Base-by-base conservation (phyloP, 345 rosid species). In the Brassica carinata region DNA sequence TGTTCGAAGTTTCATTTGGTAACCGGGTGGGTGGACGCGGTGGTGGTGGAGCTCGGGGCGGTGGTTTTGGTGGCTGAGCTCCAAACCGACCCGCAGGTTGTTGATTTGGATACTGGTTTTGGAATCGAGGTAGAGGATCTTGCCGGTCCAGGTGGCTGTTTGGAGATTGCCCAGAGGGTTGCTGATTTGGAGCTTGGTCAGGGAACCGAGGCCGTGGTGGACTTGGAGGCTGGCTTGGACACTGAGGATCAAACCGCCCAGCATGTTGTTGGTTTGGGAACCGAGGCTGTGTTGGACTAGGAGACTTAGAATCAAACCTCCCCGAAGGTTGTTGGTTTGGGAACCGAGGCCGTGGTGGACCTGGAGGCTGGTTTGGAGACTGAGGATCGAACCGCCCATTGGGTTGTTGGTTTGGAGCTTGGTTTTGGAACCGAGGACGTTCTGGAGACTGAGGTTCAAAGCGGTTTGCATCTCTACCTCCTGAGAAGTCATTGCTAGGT, bases 251-350 rank as follows among this genome's bases (percentile, higher is more conserved):
- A 29, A 76, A 36, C 85, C 87, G 72, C 34, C 62, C 48, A 2
- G 72, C 36, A 74, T 58, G 67, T 75, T 80, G 75, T 63, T 74
- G 67, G 27, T 61, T 79, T 74, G 77, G 77, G 62, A 6, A 68
- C 71, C 36, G 73, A 64, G 81, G 69, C 13, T 48, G 69, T 34
- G 40, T 76, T 27, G 69, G 31, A 38, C 33, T 40, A 40, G 68
- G 80, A 58, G 79, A 72, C 80, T 14, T 82, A 26, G 86, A 76
- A 30, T 78, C 83, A 29, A 76, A 36, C 85, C 88, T 69, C 34
- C 65, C 48, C 1, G 73, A 34, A 64, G 67, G 75, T 69, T 80
- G 19, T 69, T 79, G 83, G 61, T 74, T 64, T 17, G 51, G 72
- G 79, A 62, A 69, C 72, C 29, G 74, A 55, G 81, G 70, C 14